phyloP scores from a whole-genome alignment of 2,329 filamentous ascomycete species.

The Lasiodiplodia sp. region DNA sequence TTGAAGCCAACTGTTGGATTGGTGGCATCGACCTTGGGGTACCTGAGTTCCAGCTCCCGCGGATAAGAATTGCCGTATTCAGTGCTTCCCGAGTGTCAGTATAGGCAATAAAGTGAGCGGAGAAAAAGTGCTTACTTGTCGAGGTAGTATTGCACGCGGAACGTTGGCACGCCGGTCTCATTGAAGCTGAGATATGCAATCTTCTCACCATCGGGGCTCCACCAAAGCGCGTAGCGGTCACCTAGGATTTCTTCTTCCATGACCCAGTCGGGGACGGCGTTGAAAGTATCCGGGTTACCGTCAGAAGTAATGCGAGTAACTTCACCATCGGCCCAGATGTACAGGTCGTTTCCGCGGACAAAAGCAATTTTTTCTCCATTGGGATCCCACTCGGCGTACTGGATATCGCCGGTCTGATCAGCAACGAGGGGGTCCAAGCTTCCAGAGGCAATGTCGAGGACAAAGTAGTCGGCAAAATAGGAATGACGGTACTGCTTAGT shows the following conservation, averaged over 20 bases:
- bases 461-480: slow-evolving; percentile 71
- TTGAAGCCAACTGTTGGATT: slow-evolving; percentile 71
- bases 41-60: slow-evolving; percentile 62
- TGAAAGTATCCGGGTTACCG: slow-evolving; percentile 68
- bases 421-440: slow-evolving; percentile 62
- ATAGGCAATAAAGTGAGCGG: background rate
- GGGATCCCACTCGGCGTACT: slow-evolving; percentile 70
- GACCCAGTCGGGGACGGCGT: slow-evolving; percentile 71
- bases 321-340: slow-evolving; percentile 62
- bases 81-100: slow-evolving; percentile 56
- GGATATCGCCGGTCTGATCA: slow-evolving; percentile 69
- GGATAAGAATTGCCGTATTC: slow-evolving; percentile 68
- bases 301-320: slow-evolving; percentile 66
- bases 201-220: slow-evolving; percentile 63
- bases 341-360: slow-evolving; percentile 72
- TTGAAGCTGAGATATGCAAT: slow-evolving; percentile 65
- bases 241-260: slow-evolving; percentile 67
- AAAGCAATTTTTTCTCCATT: slow-evolving; percentile 68
- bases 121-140: background rate
- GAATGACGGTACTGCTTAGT: slow-evolving; percentile 74
- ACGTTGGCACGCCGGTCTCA: slow-evolving; percentile 71
- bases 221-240: slow-evolving; percentile 62
- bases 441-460: slow-evolving; percentile 68
- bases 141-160: slow-evolving; percentile 68
- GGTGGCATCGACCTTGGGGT: slow-evolving; percentile 70